These are phyloP conservation scores for Kodamaea alishanica DNA, from an alignment of 1,139 yeast genomes.

Conservation along the genomic window DNA sequence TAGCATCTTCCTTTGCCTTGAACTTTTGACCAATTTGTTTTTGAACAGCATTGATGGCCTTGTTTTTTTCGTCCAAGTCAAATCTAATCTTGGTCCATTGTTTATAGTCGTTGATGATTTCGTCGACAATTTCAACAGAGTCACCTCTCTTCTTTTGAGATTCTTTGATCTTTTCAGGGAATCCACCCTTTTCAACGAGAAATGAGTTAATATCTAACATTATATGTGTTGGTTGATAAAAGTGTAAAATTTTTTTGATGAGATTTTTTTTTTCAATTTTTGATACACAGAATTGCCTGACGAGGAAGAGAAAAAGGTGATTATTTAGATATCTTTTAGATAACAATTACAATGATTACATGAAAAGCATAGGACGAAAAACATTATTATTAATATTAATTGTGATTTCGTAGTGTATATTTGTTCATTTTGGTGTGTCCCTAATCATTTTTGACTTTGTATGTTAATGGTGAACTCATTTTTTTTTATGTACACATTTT, in stretches of 20 bases:
- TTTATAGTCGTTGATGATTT: slow-evolving; percentile 85
- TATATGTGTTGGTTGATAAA: background rate
- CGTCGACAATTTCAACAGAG: slow-evolving; percentile 91
- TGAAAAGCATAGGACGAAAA: too few species aligned
- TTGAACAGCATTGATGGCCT: slow-evolving; percentile 79
- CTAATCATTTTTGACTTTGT: too few species aligned
- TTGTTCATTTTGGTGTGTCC: too few species aligned
- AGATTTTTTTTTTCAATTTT: too few species aligned
- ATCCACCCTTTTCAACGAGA: slow-evolving; percentile 93
- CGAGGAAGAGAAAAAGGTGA: too few species aligned
- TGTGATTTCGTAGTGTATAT: too few species aligned
- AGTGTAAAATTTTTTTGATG: too few species aligned
- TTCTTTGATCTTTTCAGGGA: slow-evolving; percentile 80
- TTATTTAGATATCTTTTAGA: too few species aligned
- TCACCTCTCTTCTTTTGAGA: slow-evolving; percentile 95
- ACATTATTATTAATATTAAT: too few species aligned
- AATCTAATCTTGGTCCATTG: slow-evolving; percentile 91
- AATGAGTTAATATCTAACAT: slow-evolving; percentile 93
- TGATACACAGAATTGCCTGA: too few species aligned
- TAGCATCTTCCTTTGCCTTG: slow-evolving; percentile 93
- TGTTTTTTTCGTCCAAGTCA: slow-evolving; percentile 86
- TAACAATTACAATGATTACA: too few species aligned
- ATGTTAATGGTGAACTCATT: slow-evolving; percentile 2
- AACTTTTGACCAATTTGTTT: slow-evolving; percentile 89
- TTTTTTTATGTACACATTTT: background rate